phyloP scores from a whole-genome alignment of 106 monocot species.

The Dioscorea dumetorum region DNA sequence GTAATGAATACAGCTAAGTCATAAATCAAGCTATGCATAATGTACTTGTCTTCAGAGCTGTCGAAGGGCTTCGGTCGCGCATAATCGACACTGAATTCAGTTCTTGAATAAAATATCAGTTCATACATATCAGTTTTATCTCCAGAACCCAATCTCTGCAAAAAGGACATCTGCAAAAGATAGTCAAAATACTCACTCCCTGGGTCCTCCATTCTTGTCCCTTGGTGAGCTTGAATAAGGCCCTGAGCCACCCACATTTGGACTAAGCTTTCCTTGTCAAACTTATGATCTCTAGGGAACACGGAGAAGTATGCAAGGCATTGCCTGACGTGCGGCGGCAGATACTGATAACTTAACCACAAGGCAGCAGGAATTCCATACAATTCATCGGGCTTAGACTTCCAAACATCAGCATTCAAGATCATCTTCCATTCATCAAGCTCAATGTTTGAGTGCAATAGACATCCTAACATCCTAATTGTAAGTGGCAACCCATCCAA shows the following conservation, averaged over 20 bases:
- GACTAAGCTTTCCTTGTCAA: neutral
- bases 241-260: neutral
- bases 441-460: neutral
- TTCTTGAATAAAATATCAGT: too few relatives aligned
- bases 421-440: neutral
- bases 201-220: neutral
- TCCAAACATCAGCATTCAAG: neutral
- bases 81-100: too few relatives aligned
- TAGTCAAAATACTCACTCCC: neutral
- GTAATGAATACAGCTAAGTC: neutral
- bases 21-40: neutral
- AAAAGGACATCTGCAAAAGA: neutral
- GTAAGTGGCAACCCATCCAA: neutral
- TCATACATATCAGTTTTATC: neutral
- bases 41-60: neutral
- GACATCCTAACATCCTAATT: neutral
- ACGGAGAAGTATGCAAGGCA: neutral
- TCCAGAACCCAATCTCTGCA: neutral
- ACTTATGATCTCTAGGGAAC: neutral
- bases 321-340: neutral
- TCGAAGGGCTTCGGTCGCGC: too few relatives aligned
- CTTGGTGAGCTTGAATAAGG: neutral
- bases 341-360: neutral
- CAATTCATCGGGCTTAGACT: neutral
- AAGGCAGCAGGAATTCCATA: neutral